A percentile compares a stretch with the other conserved stretches of the same genome.
phyloP scores from a whole-genome alignment of 495 filamentous ascomycete genomes.

The Podospora didyma region DNA sequence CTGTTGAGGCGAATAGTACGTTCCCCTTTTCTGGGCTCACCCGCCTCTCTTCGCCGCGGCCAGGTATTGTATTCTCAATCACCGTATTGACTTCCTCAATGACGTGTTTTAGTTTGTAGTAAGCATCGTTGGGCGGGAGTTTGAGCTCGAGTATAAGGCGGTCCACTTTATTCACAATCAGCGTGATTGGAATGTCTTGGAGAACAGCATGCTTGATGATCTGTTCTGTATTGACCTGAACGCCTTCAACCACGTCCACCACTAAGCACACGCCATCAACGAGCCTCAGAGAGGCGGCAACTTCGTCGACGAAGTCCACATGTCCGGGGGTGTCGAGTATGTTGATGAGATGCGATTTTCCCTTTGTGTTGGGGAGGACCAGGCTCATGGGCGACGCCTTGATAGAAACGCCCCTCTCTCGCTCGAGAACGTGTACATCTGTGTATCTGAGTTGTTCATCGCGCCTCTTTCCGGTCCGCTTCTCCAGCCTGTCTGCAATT shows the following conservation, averaged over 20 bases:
- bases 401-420: slow-evolving; percentile 86
- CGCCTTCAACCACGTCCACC: slow-evolving; percentile 96
- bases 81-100: slow-evolving; percentile 96
- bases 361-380: slow-evolving; percentile 78
- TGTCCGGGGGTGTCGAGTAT: slow-evolving; percentile 95
- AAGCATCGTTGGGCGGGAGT: slow-evolving; percentile 90
- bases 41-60: slow-evolving; percentile 72
- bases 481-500: slow-evolving; percentile 69
- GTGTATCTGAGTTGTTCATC: slow-evolving; percentile 95
- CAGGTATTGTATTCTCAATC: slow-evolving; percentile 84
- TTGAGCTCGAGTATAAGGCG: slow-evolving; percentile 91
- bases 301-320: slow-evolving; percentile 97
- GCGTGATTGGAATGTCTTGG: slow-evolving; percentile 80
- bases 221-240: slow-evolving; percentile 93
- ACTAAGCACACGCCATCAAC: slow-evolving; percentile 91
- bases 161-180: slow-evolving; percentile 97
- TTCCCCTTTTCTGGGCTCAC: slow-evolving; percentile 96
- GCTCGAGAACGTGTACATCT: slow-evolving; percentile 82
- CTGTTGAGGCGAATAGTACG: slow-evolving; percentile 87
- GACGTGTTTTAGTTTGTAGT: slow-evolving; percentile 97
- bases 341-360: slow-evolving; percentile 95
- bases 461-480: slow-evolving; percentile 70
- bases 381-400: slow-evolving; percentile 94
- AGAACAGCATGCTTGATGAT: slow-evolving; percentile 94
- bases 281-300: slow-evolving; percentile 80